These are phyloP conservation scores for Hyaloscypha hepaticicola DNA, from an alignment of 495 filamentous ascomycete genomes.

Conservation along the genomic window DNA sequence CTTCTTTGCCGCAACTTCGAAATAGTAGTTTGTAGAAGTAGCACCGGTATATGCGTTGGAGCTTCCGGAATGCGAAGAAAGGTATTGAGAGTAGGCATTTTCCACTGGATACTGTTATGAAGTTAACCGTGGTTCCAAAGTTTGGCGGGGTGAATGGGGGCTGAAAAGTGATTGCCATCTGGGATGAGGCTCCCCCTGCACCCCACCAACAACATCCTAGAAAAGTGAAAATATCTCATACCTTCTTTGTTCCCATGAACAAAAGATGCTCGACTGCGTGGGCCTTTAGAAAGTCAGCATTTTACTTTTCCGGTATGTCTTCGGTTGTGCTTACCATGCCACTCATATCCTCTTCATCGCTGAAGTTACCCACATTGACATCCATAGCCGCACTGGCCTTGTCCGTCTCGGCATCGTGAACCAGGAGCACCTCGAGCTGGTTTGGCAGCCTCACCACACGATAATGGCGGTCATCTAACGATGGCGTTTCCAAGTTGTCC, in stretches of 20 bases:
- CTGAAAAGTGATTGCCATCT: not conserved
- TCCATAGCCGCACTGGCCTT: conserved; percentile 95
- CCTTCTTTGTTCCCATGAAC: conserved; percentile 99
- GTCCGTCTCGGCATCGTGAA: conserved; percentile 94
- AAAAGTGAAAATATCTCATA: conserved; percentile 35
- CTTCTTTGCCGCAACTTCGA: conserved; percentile 82
- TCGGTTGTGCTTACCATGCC: not conserved
- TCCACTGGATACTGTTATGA: conserved; percentile 75
- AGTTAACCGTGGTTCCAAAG: conserved; percentile 9
- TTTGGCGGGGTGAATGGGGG: not conserved
- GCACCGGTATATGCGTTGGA: conserved; percentile 95
- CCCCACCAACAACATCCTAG: not conserved
- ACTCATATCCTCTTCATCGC: conserved; percentile 67
- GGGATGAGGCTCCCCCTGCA: not conserved
- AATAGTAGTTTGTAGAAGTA: conserved; percentile 97
- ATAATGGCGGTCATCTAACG: conserved; percentile 85
- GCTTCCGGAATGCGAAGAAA: conserved; percentile 81
- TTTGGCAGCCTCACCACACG: conserved; percentile 84
- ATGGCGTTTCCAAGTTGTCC: conserved; percentile 80
- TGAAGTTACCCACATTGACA: conserved; percentile 94
- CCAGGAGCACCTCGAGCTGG: conserved; percentile 87
- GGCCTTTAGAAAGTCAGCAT: conserved; percentile 67
- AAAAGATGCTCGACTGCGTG: conserved; percentile 67
- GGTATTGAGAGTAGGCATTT: conserved; percentile 93
- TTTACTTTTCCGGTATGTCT: not conserved